These are phyloP conservation scores for Euphrasia arctica DNA, from an alignment of 305 asterid species.

Conservation along the genomic window DNA sequence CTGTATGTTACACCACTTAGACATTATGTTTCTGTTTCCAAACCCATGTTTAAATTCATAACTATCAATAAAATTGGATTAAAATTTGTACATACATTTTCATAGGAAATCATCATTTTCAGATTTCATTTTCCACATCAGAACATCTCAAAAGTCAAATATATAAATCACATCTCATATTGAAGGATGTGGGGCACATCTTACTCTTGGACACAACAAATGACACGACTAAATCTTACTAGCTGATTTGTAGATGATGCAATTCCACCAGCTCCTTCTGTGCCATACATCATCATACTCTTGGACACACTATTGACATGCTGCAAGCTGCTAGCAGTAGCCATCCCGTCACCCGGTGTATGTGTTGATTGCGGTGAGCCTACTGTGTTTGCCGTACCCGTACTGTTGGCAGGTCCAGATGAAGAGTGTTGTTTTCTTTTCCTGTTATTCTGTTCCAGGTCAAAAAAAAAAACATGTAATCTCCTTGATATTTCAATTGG, in stretches of 20 bases:
- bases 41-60: too few relatives aligned
- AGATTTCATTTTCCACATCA: too few relatives aligned
- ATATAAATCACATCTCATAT: too few relatives aligned
- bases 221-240: constrained; percentile 44
- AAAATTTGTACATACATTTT: too few relatives aligned
- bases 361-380: constrained; percentile 92
- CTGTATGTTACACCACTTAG: too few relatives aligned
- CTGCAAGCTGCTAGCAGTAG: too few relatives aligned
- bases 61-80: too few relatives aligned
- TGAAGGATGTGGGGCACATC: too few relatives aligned
- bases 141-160: too few relatives aligned
- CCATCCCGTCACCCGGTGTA: constrained; percentile 93
- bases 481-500: constrained; percentile 13
- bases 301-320: constrained; percentile 32
- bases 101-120: too few relatives aligned
- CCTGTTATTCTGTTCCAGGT: constrained; percentile 62
- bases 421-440: constrained; percentile 95
- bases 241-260: constrained; percentile 94
- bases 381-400: constrained; percentile 96
- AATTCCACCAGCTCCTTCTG: constrained; percentile 85
- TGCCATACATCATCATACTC: constrained; percentile 80
- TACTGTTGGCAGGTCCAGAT: constrained; percentile 97
- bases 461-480: constrained; percentile 23
- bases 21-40: too few relatives aligned
- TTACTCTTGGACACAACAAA: constrained; percentile 1